A percentile compares a stretch with the other conserved stretches of the same genome.
phyloP scores from a whole-genome alignment of 495 filamentous ascomycete genomes.

The Trichoderma erinaceum region DNA sequence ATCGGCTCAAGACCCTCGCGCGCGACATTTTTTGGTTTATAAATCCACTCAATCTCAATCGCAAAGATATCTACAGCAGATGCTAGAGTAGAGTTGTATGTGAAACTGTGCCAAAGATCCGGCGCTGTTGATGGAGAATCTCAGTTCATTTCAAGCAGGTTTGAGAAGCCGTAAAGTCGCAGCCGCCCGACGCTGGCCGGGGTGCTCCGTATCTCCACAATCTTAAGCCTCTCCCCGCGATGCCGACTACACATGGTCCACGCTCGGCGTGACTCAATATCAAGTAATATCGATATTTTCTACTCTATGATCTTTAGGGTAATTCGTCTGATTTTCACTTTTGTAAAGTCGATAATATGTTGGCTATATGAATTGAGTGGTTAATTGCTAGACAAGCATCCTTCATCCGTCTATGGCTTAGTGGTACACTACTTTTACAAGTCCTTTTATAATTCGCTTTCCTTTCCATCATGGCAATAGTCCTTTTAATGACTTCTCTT shows the following conservation, averaged over 20 bases:
- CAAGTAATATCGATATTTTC: neutral
- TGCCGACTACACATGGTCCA: neutral
- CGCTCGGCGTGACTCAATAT: neutral
- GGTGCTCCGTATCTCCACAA: conserved; percentile 4
- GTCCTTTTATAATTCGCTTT: neutral
- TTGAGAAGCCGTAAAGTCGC: neutral
- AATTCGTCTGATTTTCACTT: too few relatives aligned
- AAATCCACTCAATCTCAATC: neutral
- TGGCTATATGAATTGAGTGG: conserved; percentile 10
- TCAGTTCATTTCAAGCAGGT: neutral
- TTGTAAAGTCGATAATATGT: neutral
- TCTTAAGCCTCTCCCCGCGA: neutral
- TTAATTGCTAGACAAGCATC: neutral
- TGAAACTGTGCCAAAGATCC: neutral
- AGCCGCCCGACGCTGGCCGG: neutral
- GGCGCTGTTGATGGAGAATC: neutral
- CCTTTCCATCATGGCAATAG: neutral
- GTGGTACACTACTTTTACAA: conserved; percentile 9
- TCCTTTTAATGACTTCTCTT: conserved; percentile 21
- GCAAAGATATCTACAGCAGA: neutral
- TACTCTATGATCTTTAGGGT: neutral
- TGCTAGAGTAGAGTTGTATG: neutral
- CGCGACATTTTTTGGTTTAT: neutral
- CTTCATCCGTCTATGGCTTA: conserved; percentile 7
- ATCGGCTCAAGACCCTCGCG: neutral